phyloP scores from a whole-genome alignment of 192 early-diverging fungal genomes.

The Cladochytrium replicatum region DNA sequence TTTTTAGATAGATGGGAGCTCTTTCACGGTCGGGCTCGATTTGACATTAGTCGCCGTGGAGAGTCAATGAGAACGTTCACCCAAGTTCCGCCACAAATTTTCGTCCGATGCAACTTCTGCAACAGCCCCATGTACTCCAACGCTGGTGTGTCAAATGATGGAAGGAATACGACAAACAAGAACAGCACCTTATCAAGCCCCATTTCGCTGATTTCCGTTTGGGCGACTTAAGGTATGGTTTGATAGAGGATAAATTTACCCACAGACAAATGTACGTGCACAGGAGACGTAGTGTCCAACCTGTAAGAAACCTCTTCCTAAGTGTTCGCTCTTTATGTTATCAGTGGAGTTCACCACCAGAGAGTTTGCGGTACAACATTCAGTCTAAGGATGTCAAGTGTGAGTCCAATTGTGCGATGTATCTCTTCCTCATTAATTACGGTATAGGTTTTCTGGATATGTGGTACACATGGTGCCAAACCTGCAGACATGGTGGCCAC shows the following conservation, averaged over 20 bases:
- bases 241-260: too few relatives aligned
- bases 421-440: constrained; percentile 10
- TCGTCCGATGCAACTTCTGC: constrained; percentile 83
- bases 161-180: constrained; percentile 1
- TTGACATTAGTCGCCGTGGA: constrained; percentile 81
- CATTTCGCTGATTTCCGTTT: neutral
- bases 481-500: constrained; percentile 94
- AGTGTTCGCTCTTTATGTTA: too few relatives aligned
- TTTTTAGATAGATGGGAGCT: constrained; percentile 83
- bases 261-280: too few relatives aligned
- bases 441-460: constrained; percentile 43
- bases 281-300: too few relatives aligned
- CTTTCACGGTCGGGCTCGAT: constrained; percentile 72
- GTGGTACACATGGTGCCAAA: constrained; percentile 99
- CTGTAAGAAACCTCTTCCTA: too few relatives aligned
- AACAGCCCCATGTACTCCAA: constrained; percentile 45
- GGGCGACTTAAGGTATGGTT: too few relatives aligned
- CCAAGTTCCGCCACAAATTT: constrained; percentile 51
- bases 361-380: constrained; percentile 41
- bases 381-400: too few relatives aligned
- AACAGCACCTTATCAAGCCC: neutral
- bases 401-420: neutral
- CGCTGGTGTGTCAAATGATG: too few relatives aligned
- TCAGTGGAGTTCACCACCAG: constrained; percentile 58
- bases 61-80: constrained; percentile 11